phyloP scores from a whole-genome alignment of 2,329 filamentous ascomycete genomes.

The Myriosclerotinia scirpicola region DNA sequence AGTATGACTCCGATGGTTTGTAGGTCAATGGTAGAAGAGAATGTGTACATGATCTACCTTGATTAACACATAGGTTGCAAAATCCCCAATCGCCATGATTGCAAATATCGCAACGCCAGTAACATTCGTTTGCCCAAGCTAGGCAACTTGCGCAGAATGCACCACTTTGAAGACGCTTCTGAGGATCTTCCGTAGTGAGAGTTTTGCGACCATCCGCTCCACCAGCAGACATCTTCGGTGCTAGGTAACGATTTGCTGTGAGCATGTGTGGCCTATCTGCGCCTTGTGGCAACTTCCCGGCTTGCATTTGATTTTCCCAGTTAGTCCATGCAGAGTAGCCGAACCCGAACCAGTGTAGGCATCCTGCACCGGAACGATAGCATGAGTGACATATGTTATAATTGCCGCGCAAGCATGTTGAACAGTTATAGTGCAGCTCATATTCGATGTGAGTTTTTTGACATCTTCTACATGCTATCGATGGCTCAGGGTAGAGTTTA shows the following conservation, averaged over 20 bases:
- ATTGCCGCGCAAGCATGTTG: constrained; percentile 64
- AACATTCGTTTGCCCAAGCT: constrained; percentile 75
- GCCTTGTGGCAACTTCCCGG: constrained; percentile 35
- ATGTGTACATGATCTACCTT: constrained; percentile 78
- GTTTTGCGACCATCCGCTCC: constrained; percentile 57
- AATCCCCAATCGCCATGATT: constrained; percentile 96
- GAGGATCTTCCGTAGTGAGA: constrained; percentile 66
- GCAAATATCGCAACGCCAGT: constrained; percentile 84
- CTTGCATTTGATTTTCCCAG: constrained; percentile 57
- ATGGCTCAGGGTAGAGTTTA: constrained; percentile 66
- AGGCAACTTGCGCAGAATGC: constrained; percentile 81
- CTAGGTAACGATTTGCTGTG: constrained; percentile 56
- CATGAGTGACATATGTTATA: constrained; percentile 82
- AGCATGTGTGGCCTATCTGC: constrained; percentile 57
- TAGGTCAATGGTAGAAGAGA: constrained; percentile 75
- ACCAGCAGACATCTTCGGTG: constrained; percentile 50
- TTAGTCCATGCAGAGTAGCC: constrained; percentile 67
- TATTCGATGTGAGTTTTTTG: constrained; percentile 74
- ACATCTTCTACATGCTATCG: constrained; percentile 72
- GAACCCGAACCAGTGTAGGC: constrained; percentile 86
- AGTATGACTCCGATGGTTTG: constrained; percentile 43
- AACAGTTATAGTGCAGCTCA: constrained; percentile 81
- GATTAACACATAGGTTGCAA: constrained; percentile 83
- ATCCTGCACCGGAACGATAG: constrained; percentile 75
- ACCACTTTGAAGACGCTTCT: constrained; percentile 68